These are phyloP conservation scores for Lenwebbia sp. DNA, from an alignment of 345 rosid species.

Conservation along the genomic window DNA sequence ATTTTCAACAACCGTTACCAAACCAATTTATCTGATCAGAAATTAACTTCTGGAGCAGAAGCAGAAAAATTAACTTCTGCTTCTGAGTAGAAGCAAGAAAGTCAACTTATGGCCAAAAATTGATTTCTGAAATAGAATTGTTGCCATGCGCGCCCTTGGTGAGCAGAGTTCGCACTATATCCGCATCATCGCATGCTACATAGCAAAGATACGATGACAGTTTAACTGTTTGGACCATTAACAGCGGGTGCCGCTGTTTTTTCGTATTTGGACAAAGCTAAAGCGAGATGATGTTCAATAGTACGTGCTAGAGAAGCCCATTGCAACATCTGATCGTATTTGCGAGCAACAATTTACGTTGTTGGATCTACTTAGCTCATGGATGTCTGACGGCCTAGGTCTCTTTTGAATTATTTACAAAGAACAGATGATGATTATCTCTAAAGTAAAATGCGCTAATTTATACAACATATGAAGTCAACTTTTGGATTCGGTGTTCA, in stretches of 20 bases:
- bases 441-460: background rate
- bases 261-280: background rate
- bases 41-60: too few species aligned
- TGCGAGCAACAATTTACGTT: background rate
- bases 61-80: too few species aligned
- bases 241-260: background rate
- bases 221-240: too few species aligned
- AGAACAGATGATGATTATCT: background rate
- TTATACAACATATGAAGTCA: background rate
- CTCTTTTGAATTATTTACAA: too few species aligned
- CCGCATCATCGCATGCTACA: too few species aligned
- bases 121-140: too few species aligned
- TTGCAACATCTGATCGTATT: background rate
- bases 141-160: too few species aligned
- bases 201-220: accelerated
- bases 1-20: too few species aligned
- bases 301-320: background rate
- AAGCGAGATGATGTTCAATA: background rate
- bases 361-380: background rate
- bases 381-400: accelerated
- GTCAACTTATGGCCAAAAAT: too few species aligned
- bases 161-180: background rate
- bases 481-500: background rate
- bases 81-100: too few species aligned
- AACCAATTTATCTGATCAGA: too few species aligned